phyloP scores from a whole-genome alignment of 2,329 filamentous ascomycete species.

The Ploettnerulaceae sp. region DNA sequence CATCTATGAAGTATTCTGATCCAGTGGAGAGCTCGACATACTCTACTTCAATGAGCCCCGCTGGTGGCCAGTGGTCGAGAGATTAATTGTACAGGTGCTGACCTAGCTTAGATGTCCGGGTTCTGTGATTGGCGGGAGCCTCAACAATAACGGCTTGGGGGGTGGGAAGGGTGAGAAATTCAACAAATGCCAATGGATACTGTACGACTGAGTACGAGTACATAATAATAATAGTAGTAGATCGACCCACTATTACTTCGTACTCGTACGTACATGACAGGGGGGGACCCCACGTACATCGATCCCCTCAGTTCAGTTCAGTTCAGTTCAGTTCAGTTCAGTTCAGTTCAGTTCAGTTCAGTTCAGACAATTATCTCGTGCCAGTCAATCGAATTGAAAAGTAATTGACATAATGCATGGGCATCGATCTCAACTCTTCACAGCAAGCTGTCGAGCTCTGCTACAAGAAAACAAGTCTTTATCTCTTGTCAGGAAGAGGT shows the following conservation, averaged over 20 bases:
- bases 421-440: conserved; percentile 14
- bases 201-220: no score
- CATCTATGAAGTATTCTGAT: no score
- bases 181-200: conserved; percentile 17
- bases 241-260: no score
- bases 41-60: no score
- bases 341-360: background rate
- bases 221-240: no score
- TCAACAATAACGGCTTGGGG: no score
- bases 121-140: conserved; percentile 1
- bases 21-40: no score
- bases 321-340: background rate
- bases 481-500: conserved; percentile 16
- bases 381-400: conserved; percentile 11
- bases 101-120: background rate
- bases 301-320: background rate
- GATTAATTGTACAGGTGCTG: no score
- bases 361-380: background rate
- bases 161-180: no score
- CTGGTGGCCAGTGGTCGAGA: no score
- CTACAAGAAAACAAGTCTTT: conserved; percentile 15
- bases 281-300: background rate
- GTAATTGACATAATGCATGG: conserved; percentile 18
- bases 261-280: background rate
- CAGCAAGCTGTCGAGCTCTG: conserved; percentile 14